phyloP scores from a whole-genome alignment of 2,329 filamentous ascomycete genomes.

The Ascochyta lentis region DNA sequence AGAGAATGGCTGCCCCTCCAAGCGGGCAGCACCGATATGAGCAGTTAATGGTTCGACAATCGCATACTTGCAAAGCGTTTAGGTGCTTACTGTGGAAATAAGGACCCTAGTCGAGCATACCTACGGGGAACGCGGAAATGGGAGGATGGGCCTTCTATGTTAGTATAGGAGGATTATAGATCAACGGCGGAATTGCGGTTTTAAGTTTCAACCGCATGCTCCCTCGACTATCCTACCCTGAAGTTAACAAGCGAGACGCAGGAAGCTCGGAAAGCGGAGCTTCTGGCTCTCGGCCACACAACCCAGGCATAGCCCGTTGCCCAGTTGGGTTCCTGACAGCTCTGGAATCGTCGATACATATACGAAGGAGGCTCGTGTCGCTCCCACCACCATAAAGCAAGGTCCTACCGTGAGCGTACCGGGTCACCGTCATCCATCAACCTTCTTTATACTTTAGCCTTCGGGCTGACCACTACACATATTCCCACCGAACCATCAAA shows the following conservation, averaged over 20 bases:
- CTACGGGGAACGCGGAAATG: constrained; percentile 24
- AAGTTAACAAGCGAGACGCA: constrained; percentile 30
- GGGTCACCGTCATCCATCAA: background rate
- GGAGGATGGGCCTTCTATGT: constrained; percentile 12
- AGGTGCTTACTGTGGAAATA: constrained; percentile 10
- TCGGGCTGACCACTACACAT: constrained; percentile 16
- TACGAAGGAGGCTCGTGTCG: constrained; percentile 22
- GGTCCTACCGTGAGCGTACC: constrained; percentile 3
- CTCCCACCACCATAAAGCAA: constrained; percentile 18
- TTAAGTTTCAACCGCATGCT: constrained; percentile 29
- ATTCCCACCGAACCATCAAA: constrained; percentile 13
- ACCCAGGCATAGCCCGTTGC: constrained; percentile 24
- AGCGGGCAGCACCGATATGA: constrained; percentile 29
- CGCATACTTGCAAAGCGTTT: constrained; percentile 8
- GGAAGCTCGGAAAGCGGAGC: constrained; percentile 21
- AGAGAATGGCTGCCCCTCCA: constrained; percentile 20
- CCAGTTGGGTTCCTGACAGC: constrained; percentile 19
- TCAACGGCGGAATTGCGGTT: constrained; percentile 28
- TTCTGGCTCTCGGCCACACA: constrained; percentile 23
- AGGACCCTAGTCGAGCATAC: constrained; percentile 16
- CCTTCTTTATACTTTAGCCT: constrained; percentile 6
- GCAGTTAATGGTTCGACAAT: constrained; percentile 37
- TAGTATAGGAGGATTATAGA: constrained; percentile 20
- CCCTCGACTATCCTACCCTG: constrained; percentile 27
- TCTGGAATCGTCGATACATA: constrained; percentile 37